phyloP scores from a whole-genome alignment of 176 grass and related monocot genomes.

The Dendrocalamus sinicus region DNA sequence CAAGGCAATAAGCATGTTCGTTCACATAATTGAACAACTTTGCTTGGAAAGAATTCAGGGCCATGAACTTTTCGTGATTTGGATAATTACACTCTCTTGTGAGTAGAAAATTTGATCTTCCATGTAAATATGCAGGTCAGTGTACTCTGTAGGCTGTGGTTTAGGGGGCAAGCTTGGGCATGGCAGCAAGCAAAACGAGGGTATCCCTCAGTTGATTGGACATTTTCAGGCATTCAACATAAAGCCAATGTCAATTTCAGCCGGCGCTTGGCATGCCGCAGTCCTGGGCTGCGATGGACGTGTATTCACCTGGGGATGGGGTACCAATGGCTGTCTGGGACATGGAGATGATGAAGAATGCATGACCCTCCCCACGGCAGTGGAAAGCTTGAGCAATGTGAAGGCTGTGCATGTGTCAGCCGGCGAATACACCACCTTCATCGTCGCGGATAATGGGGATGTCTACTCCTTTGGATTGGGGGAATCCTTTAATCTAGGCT shows the following conservation, averaged over 20 bases:
- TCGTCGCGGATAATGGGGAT: conserved; percentile 52
- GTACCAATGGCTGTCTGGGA: conserved; percentile 48
- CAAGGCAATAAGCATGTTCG: background rate
- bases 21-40: background rate
- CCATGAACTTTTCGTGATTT: background rate
- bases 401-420: conserved; percentile 60
- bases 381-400: conserved; percentile 45
- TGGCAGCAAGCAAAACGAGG: conserved; percentile 32
- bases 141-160: conserved; percentile 74
- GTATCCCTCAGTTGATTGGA: conserved; percentile 44
- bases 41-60: background rate
- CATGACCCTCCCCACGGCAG: conserved; percentile 40
- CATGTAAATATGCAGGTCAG: conserved; percentile 51
- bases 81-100: background rate
- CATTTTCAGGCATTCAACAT: conserved; percentile 43
- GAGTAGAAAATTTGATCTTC: background rate
- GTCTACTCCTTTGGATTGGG: conserved; percentile 58
- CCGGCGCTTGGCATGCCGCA: conserved; percentile 62
- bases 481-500: conserved; percentile 33
- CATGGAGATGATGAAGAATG: conserved; percentile 49
- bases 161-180: conserved; percentile 74
- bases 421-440: conserved; percentile 53
- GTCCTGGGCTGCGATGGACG: conserved; percentile 53
- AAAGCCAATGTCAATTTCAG: conserved; percentile 56
- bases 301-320: conserved; percentile 74